These are phyloP conservation scores for Beauveria australis DNA, from an alignment of 2,329 filamentous ascomycete genomes.

Conservation along the genomic window DNA sequence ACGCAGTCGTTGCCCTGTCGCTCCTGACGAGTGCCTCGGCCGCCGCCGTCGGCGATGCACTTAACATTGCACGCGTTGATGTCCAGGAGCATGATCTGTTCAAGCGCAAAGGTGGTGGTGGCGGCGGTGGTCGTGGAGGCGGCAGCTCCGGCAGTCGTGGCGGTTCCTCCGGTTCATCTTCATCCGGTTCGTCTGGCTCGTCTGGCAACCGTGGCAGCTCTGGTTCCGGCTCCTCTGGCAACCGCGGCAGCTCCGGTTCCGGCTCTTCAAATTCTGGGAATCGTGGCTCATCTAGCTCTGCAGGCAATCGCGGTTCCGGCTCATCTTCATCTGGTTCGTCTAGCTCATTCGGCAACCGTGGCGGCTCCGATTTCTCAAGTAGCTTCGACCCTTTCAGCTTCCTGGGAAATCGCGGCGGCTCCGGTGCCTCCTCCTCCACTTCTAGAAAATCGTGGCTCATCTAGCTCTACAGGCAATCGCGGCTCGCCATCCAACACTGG, in stretches of 20 bases:
- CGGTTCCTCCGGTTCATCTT: background rate
- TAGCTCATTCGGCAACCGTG: too few species aligned
- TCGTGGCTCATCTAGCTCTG: background rate
- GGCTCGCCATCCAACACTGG: slow-evolving; percentile 17
- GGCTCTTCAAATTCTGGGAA: too few species aligned
- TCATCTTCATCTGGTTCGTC: background rate
- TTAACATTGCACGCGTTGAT: slow-evolving; percentile 15
- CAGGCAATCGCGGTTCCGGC: background rate
- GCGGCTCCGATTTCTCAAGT: background rate
- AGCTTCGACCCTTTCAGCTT: background rate
- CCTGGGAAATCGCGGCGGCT: slow-evolving; percentile 13
- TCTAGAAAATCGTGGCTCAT: slow-evolving; percentile 12
- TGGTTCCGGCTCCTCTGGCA: background rate
- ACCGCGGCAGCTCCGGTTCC: background rate
- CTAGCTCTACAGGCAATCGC: slow-evolving; percentile 8
- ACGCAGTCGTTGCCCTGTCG: slow-evolving; percentile 21
- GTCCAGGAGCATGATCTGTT: slow-evolving; percentile 38
- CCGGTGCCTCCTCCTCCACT: slow-evolving; percentile 5
- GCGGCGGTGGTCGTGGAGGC: background rate
- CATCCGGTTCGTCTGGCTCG: background rate
- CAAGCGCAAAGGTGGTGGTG: slow-evolving; percentile 36
- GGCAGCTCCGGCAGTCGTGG: background rate
- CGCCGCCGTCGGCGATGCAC: background rate
- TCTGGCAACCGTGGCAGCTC: background rate
- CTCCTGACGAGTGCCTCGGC: slow-evolving; percentile 16